phyloP scores from a whole-genome alignment of 768 basidiomycete genomes.

The Pleurotus eryngii region DNA sequence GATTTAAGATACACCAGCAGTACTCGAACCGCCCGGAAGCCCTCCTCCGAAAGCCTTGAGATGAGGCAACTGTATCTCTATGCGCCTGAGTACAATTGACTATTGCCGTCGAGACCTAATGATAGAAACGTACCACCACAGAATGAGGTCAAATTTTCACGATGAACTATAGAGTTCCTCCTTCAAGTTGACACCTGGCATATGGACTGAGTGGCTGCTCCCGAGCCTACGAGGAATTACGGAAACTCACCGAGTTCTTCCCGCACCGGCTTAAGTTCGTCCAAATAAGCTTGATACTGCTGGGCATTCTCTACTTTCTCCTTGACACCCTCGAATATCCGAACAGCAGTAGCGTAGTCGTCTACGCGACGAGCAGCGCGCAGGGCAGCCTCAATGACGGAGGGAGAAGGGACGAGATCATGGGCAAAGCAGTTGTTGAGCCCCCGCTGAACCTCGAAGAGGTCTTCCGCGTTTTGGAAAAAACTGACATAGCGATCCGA shows the following conservation, averaged over 20 bases:
- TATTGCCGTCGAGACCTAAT: neutral
- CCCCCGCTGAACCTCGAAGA: conserved; percentile 98
- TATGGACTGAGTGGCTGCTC: neutral
- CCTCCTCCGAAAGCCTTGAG: no score
- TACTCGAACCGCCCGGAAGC: no score
- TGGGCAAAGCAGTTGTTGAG: conserved; percentile 99
- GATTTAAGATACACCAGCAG: no score
- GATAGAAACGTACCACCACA: neutral
- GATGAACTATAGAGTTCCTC: conserved; percentile 43
- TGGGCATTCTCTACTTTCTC: conserved; percentile 98
- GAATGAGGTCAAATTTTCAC: conserved; percentile 16
- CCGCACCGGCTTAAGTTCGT: conserved; percentile 83
- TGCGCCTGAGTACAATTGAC: no score
- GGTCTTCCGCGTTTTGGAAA: conserved; percentile 89
- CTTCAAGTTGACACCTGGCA: conserved; percentile 36
- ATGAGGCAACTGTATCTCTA: no score
- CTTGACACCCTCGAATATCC: conserved; percentile 92
- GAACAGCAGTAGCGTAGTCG: conserved; percentile 95
- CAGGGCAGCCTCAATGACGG: conserved; percentile 84
- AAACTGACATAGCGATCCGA: conserved; percentile 91
- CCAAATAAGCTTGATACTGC: conserved; percentile 91
- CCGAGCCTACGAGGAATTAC: neutral
- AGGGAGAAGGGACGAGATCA: conserved; percentile 86
- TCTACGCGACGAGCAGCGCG: conserved; percentile 88
- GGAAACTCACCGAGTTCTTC: conserved; percentile 79